Evolutionary conservation across 371 early-diverging fungal species (phyloP).

Genomic region (Circinella umbellata): DNA sequence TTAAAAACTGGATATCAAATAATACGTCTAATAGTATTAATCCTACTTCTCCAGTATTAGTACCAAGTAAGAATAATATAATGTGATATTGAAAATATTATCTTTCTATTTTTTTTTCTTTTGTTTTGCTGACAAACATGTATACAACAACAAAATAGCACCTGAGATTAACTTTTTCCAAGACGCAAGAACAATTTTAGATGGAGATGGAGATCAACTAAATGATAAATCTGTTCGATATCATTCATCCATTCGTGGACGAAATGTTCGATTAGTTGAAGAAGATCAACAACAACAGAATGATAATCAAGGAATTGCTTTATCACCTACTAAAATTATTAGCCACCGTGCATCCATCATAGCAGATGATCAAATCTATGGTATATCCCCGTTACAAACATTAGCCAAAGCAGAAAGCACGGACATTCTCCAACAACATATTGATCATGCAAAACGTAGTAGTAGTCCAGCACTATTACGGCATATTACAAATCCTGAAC

Average conservation of each 20-base stretch:
- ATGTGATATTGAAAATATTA: too few relatives aligned
- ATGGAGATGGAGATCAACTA: conserved; percentile 19
- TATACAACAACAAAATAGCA: neutral
- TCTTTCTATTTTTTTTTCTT: conserved; percentile 1
- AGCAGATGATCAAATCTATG: conserved; percentile 18
- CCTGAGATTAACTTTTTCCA: conserved; percentile 44
- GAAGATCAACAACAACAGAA: conserved; percentile 14
- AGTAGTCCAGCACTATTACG: conserved; percentile 14
- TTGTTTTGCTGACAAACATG: conserved; percentile 8
- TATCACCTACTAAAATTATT: neutral
- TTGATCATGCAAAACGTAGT: neutral
- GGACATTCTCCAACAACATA: conserved; percentile 16
- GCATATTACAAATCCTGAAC: neutral
- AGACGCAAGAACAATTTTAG: conserved; percentile 28
- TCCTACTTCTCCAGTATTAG: neutral
- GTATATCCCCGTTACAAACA: conserved; percentile 18
- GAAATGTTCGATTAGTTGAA: conserved; percentile 27
- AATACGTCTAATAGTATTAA: neutral
- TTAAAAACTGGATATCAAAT: conserved; percentile 45
- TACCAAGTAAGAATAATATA: neutral
- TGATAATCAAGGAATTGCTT: neutral
- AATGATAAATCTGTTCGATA: conserved; percentile 21
- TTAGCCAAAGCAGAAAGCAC: conserved; percentile 21
- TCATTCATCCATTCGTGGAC: conserved; percentile 41
- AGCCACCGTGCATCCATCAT: conserved; percentile 13